phyloP scores from a whole-genome alignment of 495 filamentous ascomycete genomes.

The Delitschia confertaspora region DNA sequence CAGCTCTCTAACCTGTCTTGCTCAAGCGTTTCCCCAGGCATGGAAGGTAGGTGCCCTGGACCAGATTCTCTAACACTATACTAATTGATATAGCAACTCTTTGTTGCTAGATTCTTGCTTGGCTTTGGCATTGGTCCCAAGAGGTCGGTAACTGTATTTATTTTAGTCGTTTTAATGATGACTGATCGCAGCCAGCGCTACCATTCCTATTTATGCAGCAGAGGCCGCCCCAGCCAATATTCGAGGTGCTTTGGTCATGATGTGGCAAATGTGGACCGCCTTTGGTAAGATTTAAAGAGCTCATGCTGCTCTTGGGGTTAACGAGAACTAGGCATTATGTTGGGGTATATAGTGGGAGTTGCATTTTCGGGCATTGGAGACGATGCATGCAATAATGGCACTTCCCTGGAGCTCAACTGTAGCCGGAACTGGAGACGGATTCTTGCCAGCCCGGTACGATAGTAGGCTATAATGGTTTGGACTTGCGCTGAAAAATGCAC shows the following conservation, averaged over 20 bases:
- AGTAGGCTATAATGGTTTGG: neutral
- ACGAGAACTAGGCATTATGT: constrained; percentile 10
- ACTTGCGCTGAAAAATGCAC: neutral
- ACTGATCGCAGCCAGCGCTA: constrained; percentile 1
- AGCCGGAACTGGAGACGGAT: constrained; percentile 6
- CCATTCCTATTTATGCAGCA: constrained; percentile 16
- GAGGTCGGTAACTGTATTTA: neutral
- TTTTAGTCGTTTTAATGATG: neutral
- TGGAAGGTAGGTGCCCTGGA: constrained; percentile 3
- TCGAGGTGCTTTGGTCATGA: constrained; percentile 23
- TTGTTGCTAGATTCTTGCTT: constrained; percentile 13
- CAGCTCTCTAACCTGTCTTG: constrained; percentile 11
- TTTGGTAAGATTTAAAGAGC: constrained; percentile 3
- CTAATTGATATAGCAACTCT: constrained; percentile 3
- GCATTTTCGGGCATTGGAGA: constrained; percentile 3
- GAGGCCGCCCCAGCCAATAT: constrained; percentile 17
- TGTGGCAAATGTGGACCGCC: constrained; percentile 28
- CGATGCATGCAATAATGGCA: constrained; percentile 3
- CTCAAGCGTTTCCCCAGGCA: constrained; percentile 9
- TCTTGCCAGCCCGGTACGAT: constrained; percentile 2
- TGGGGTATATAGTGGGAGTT: constrained; percentile 9
- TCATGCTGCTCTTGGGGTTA: constrained; percentile 1
- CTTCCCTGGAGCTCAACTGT: neutral
- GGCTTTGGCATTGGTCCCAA: constrained; percentile 15
- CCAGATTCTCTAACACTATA: neutral